Conservation (phyloP, 169 alveolate species). For the Cryptosporidium ubiquitum region DNA sequence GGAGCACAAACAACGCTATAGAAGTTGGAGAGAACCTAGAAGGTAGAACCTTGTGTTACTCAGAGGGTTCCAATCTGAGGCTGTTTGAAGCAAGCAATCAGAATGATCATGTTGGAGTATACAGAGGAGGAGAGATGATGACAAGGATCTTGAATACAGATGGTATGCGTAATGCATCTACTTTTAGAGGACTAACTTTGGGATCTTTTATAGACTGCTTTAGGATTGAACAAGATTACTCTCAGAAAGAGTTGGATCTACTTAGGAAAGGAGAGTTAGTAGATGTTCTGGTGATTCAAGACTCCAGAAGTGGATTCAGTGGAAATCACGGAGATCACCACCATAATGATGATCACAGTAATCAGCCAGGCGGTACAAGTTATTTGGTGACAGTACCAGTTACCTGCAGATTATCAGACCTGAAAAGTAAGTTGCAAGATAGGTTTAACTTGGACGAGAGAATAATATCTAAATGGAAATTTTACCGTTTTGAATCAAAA, state of each 20-base stretch:
- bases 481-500: constrained; percentile 34
- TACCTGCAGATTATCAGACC: neutral
- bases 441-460: constrained; percentile 34
- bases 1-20: too few species aligned
- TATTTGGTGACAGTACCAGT: constrained; percentile 6
- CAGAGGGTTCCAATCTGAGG: neutral
- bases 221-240: constrained; percentile 37
- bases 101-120: constrained; percentile 17
- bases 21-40: too few species aligned
- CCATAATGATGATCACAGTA: neutral
- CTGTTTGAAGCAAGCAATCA: constrained; percentile 20
- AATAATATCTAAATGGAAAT: constrained; percentile 45
- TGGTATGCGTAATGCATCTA: neutral
- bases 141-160: neutral
- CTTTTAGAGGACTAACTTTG: neutral
- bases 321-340: neutral
- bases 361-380: neutral
- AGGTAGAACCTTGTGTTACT: too few species aligned
- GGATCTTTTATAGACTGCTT: constrained; percentile 35
- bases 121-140: constrained; percentile 14
- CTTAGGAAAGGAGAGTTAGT: constrained; percentile 35
- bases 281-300: constrained; percentile 43
- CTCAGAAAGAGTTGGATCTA: constrained; percentile 17
- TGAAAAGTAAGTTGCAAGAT: neutral
- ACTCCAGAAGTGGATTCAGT: neutral